Conservation (phyloP, 495 filamentous ascomycete species). For the Penicillium cataractarum region DNA sequence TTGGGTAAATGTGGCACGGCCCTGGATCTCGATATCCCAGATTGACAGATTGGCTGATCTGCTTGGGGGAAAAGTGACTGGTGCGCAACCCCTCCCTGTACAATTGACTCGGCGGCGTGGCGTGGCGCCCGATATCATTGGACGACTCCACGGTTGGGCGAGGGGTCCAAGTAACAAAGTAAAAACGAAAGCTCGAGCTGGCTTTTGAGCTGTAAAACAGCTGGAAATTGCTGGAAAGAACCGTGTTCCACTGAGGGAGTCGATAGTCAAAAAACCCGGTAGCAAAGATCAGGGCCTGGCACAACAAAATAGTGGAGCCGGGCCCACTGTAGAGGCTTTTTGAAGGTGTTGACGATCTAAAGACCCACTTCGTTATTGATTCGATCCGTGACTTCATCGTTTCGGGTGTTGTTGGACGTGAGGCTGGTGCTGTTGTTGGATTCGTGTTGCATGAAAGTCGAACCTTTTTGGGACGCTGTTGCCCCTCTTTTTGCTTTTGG, state of each 20-base stretch:
- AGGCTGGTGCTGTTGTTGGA: not conserved
- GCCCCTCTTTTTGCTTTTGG: not conserved
- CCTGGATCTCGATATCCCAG: not conserved
- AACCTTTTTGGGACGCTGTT: not conserved
- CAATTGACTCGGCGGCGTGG: not conserved
- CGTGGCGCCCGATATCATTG: slow-evolving; percentile 7
- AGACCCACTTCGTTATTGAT: not conserved
- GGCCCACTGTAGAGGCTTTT: not conserved
- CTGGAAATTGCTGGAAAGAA: not conserved
- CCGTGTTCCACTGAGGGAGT: not conserved
- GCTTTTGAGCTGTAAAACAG: not conserved
- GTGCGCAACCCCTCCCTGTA: not conserved
- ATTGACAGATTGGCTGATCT: not conserved
- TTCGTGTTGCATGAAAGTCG: slow-evolving; percentile 1
- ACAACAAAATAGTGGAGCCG: not conserved
- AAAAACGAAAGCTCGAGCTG: not conserved
- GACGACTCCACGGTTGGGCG: not conserved
- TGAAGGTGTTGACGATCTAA: not conserved
- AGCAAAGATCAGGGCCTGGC: not conserved
- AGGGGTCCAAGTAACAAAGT: not conserved
- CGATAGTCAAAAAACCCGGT: not conserved
- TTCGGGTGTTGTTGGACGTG: not conserved
- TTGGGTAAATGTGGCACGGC: not conserved
- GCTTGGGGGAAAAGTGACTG: not conserved
- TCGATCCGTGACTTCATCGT: slow-evolving; percentile 1